Base-by-base conservation (phyloP, 306 rosid species). In the Mimosa bimucronata region DNA sequence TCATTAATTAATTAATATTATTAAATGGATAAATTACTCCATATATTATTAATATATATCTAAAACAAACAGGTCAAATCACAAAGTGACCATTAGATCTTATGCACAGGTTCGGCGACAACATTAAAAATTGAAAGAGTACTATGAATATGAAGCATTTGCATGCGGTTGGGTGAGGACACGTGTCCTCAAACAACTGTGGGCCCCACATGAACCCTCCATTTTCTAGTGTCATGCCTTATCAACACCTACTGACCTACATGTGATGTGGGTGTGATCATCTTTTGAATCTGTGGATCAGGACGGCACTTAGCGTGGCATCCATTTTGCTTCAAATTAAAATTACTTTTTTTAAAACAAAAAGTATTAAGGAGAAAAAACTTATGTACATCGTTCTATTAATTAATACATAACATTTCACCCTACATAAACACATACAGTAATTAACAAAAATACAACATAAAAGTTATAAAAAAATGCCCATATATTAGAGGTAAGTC, bases 61-160 rank as follows among this genome's bases (percentile, higher is more conserved):
- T 45, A 45, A 45, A 65, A 68, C 80, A 80, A 66, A 68, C 81
- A 72, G 53, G 90, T 79, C 84, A 86, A 84, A 76, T 88, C 90
- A 81, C 85, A 86, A 77, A 72, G 84, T 85, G 87, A 82, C 77
- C 85, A 86, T 80, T 88, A 76, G 86, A 80, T 86, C 80, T 74
- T 75, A 18, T 55, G 62, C 88, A 79, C 83, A 76, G 34, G 12
- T 30, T 38, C 70, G 23, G 40, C 77, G 70, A 80, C 66, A 29
- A 26, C 71, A 73, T 68, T 37, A 67, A 8, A 74, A 55, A 55
- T 9, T 77, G 74, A 46, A 0, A 23, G 71, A 71, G 78, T 65
- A 66, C 53, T 29, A 60, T 10, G 77, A 80, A 37, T 25, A 52
- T 13, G 74, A 78, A 52, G 40, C 64, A 44, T n/a, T 73, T 81